Evolutionary conservation across 768 basidiomycete genomes (phyloP).

Genomic region (Pisolithus marmoratus): DNA sequence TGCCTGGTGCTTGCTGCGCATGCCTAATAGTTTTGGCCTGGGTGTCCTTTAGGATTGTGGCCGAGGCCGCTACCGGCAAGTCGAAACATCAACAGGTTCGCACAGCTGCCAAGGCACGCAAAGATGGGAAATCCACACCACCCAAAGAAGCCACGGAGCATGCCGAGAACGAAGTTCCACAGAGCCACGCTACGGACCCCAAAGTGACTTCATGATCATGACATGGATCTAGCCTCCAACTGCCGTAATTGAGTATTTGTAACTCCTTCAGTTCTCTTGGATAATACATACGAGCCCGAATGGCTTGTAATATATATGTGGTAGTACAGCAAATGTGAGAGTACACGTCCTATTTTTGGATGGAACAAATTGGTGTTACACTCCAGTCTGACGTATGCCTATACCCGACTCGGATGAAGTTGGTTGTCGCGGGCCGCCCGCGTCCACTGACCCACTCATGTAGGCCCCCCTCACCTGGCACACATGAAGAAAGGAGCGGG

Average conservation of each 20-base stretch:
- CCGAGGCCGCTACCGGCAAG: slow-evolving; percentile 76
- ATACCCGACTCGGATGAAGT: background rate
- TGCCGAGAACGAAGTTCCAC: slow-evolving; percentile 9
- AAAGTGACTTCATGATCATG: slow-evolving; percentile 7
- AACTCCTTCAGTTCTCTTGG: slow-evolving; percentile 4
- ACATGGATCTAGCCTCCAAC: slow-evolving; percentile 10
- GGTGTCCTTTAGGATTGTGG: slow-evolving; percentile 61
- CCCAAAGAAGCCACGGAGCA: slow-evolving; percentile 28
- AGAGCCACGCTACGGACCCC: slow-evolving; percentile 7
- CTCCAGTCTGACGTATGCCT: background rate
- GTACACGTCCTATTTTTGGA: background rate
- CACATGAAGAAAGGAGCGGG: background rate
- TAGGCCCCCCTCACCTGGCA: slow-evolving; percentile 24
- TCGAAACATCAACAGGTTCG: slow-evolving; percentile 45
- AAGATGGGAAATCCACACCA: slow-evolving; percentile 36
- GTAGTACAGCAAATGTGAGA: background rate
- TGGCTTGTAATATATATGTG: slow-evolving; percentile 4
- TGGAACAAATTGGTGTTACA: background rate
- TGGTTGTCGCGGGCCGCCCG: background rate
- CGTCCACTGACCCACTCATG: slow-evolving; percentile 1
- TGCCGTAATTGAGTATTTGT: slow-evolving; percentile 17
- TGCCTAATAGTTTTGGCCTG: slow-evolving; percentile 4
- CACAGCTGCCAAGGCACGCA: slow-evolving; percentile 17
- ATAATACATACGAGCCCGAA: too few species aligned
- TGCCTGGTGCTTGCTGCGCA: background rate